These are phyloP conservation scores for Sclerotinia spermophila DNA, from an alignment of 2,329 filamentous ascomycete genomes.

Conservation along the genomic window DNA sequence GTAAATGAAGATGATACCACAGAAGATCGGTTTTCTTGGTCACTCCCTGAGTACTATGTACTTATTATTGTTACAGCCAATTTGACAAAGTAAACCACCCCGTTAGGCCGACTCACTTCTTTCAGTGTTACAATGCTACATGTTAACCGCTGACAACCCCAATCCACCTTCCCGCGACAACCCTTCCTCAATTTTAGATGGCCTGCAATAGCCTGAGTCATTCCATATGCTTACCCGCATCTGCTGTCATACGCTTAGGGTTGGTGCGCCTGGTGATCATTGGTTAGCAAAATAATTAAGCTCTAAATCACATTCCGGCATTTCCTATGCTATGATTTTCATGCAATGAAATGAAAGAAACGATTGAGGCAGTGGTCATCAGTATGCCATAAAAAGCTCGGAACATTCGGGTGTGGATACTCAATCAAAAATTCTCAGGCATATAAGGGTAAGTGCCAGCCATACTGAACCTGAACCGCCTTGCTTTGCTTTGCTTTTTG, in stretches of 20 bases:
- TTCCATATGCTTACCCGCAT: conserved; percentile 16
- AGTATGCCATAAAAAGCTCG: conserved; percentile 16
- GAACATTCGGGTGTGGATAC: conserved; percentile 18
- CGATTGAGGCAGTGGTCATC: conserved; percentile 9
- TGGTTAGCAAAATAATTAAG: conserved; percentile 10
- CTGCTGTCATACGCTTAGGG: conserved; percentile 10
- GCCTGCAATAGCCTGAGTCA: conserved; percentile 18
- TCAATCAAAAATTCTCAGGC: conserved; percentile 5
- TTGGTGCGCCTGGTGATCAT: conserved; percentile 18
- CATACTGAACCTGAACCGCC: not conserved
- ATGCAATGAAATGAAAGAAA: conserved; percentile 12
- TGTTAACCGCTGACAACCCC: conserved; percentile 11
- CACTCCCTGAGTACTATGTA: not conserved
- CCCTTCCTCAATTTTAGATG: not conserved
- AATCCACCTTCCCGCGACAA: conserved; percentile 3
- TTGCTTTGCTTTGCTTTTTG: not conserved
- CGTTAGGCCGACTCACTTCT: conserved; percentile 7
- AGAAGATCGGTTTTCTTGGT: not conserved
- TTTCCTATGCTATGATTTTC: not conserved
- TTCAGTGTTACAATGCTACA: not conserved
- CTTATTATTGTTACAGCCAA: not conserved
- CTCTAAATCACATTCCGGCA: conserved; percentile 11
- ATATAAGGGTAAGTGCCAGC: conserved; percentile 3
- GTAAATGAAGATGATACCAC: not conserved
- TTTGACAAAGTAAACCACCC: not conserved